These are phyloP conservation scores for Lunasporangiospora selenospora DNA, from an alignment of 192 early-diverging fungal species.

Conservation along the genomic window DNA sequence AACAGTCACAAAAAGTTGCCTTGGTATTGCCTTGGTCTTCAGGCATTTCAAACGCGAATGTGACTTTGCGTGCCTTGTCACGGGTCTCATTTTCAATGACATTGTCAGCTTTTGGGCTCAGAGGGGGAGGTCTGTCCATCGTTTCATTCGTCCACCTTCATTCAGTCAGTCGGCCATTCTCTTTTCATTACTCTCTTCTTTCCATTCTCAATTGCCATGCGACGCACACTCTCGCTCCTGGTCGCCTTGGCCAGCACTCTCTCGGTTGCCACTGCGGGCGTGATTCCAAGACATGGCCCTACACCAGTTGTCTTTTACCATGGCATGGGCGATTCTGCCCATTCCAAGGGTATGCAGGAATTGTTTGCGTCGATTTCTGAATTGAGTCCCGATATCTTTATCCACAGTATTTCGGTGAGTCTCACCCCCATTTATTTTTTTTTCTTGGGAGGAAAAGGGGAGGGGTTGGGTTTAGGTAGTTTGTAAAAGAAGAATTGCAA, in stretches of 20 bases:
- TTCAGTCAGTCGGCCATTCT: not conserved
- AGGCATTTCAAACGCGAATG: too few relatives aligned
- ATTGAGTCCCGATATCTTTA: constrained; percentile 68
- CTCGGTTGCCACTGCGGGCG: not conserved
- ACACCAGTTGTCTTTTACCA: constrained; percentile 82
- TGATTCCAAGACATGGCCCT: not conserved
- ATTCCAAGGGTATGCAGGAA: constrained; percentile 69
- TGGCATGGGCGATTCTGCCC: constrained; percentile 90
- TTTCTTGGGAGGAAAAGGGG: too few relatives aligned
- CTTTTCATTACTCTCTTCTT: not conserved
- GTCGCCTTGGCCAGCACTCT: not conserved
- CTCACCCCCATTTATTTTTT: not conserved
- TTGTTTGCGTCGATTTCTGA: constrained; percentile 50
- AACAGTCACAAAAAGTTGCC: too few relatives aligned
- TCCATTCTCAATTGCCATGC: not conserved
- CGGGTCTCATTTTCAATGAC: too few relatives aligned
- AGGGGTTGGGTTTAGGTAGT: too few relatives aligned
- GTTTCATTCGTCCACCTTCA: not conserved
- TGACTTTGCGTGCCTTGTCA: too few relatives aligned
- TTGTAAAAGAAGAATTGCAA: too few relatives aligned
- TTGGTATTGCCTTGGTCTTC: too few relatives aligned
- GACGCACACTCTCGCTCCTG: constrained; percentile 2
- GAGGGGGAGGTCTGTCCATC: too few relatives aligned
- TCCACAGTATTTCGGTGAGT: constrained; percentile 81
- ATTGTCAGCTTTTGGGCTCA: too few relatives aligned